Evolutionary conservation across 805 yeast genomes (phyloP), one percentile per base, ranked within the genome.

Genomic region (Starmerella asiatica): DNA sequence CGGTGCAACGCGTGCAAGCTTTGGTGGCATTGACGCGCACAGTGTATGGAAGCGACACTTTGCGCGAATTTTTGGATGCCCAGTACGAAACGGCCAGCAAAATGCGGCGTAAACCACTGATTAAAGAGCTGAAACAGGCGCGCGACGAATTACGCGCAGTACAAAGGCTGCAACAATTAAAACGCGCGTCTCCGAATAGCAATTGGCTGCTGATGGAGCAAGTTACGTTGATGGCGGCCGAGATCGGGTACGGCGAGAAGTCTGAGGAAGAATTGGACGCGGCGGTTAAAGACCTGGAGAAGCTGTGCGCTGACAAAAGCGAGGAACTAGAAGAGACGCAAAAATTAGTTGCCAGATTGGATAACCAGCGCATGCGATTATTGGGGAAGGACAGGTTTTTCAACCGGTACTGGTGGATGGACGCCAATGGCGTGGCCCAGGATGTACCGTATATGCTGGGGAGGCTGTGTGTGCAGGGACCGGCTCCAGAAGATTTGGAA

Each of bases 331-430:
- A 63, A 30, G 65, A 66, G 28, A 59, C 75, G 15, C 94, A 82
- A 50, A 68, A 64, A 44, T 65, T 72, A 42, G 62, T 91, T 19
- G 46, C 56, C 4, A 46, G 45, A 9, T 47, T 56, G 15, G 94
- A 86, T 52, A 68, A 78, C 44, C 94, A 84, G 55, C 62, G 97
- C 42, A 68, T 85, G 35, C 71, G 71, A 39, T 66, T 73, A 23
- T 62, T 91, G 21, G 98, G 98, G 2, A 69, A 75, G 43, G 98
- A 91, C 58, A 64, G 94, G 37, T 71, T 73, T 43, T 85, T 67
- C 57, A 91, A 91, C 61, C 67, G 86, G 48, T 91, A 88, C 57
- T 91, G 94, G 93, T 91, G 94, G 94, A 75, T 85, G 55, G 97
- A 88, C 53, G 68, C 69, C 46, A 79, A 79, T 53, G 98, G 97